These are phyloP conservation scores for Tricholoma flavovirens DNA, from an alignment of 768 basidiomycete species.

Conservation along the genomic window DNA sequence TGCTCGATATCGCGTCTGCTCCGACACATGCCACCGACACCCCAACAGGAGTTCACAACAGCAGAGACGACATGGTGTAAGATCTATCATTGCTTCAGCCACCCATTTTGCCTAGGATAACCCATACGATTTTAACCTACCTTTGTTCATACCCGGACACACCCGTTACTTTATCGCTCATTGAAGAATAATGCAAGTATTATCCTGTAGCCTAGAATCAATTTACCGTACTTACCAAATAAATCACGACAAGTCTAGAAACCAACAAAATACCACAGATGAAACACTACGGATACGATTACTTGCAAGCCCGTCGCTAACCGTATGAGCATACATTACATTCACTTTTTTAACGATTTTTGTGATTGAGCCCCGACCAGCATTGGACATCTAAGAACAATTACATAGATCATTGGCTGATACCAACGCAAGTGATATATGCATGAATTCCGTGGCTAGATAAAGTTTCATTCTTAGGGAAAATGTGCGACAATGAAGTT, in stretches of 20 bases:
- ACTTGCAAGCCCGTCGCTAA: too few relatives aligned
- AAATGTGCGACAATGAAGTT: too few relatives aligned
- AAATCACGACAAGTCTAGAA: background rate
- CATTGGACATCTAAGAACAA: too few relatives aligned
- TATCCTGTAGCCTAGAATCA: background rate
- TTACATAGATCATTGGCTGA: too few relatives aligned
- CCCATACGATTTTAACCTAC: constrained; percentile 15
- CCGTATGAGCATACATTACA: too few relatives aligned
- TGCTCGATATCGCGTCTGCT: background rate
- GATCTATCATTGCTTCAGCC: background rate
- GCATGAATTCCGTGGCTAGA: too few relatives aligned
- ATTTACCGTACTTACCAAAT: background rate
- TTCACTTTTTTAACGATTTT: too few relatives aligned
- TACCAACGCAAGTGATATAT: too few relatives aligned
- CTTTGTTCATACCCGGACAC: background rate
- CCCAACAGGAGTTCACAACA: background rate
- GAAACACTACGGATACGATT: too few relatives aligned
- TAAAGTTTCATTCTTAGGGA: too few relatives aligned
- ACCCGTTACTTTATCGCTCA: background rate
- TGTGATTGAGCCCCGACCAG: too few relatives aligned
- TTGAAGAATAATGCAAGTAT: background rate
- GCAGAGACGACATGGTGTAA: background rate
- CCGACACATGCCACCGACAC: background rate
- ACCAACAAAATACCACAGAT: too few relatives aligned
- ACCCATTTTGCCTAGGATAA: background rate